Conservation (phyloP, 1,284 basidiomycete species). For the Cutaneotrichosporon dermatis region DNA sequence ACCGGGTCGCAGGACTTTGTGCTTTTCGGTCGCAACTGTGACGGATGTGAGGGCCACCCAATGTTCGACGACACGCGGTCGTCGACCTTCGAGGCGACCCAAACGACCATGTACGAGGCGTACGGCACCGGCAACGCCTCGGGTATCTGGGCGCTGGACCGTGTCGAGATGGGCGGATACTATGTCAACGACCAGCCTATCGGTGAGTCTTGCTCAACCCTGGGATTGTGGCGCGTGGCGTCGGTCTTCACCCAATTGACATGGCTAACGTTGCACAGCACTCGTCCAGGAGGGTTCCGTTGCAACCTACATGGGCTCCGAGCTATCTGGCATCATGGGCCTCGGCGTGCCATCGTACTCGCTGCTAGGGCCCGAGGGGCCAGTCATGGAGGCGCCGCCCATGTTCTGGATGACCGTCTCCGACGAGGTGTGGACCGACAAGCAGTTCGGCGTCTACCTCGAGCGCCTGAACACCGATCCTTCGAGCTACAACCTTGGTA, state of each 20-base stretch:
- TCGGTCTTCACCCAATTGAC: background rate
- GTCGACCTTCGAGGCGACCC: slow-evolving; percentile 16
- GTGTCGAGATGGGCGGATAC: slow-evolving; percentile 71
- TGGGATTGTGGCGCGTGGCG: too few relatives aligned
- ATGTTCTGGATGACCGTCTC: slow-evolving; percentile 57
- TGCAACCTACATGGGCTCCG: slow-evolving; percentile 16
- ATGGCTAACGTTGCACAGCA: background rate
- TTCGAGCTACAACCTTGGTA: background rate
- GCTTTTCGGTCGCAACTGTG: slow-evolving; percentile 65
- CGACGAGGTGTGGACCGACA: slow-evolving; percentile 56
- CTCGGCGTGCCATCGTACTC: slow-evolving; percentile 34
- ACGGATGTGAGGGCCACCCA: slow-evolving; percentile 15
- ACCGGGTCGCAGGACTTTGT: slow-evolving; percentile 85
- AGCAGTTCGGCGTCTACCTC: slow-evolving; percentile 71
- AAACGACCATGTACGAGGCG: slow-evolving; percentile 58
- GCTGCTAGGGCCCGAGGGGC: background rate
- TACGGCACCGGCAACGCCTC: slow-evolving; percentile 73
- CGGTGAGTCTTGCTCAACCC: slow-evolving; percentile 15
- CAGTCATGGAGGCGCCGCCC: background rate
- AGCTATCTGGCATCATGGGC: slow-evolving; percentile 47
- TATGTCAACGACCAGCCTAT: slow-evolving; percentile 62
- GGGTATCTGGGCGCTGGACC: slow-evolving; percentile 64
- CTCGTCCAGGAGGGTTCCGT: slow-evolving; percentile 22
- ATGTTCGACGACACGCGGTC: slow-evolving; percentile 21
- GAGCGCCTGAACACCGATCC: slow-evolving; percentile 53